Evolutionary conservation across 805 yeast genomes (phyloP).

Genomic region (Yarrowia divulgata): DNA sequence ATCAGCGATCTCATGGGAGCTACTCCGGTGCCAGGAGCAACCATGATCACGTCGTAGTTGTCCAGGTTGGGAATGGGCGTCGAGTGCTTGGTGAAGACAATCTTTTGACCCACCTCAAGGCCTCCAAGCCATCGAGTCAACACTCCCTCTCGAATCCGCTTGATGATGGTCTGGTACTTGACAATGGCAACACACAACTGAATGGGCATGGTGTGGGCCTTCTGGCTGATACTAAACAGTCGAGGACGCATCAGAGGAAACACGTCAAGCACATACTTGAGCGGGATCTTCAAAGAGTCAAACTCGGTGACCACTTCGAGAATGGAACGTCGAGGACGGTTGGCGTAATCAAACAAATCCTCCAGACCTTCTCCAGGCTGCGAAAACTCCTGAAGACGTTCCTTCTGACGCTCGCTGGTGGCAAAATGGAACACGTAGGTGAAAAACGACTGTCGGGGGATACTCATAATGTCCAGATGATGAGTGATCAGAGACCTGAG

Average conservation of each 20-base stretch:
- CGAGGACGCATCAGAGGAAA: constrained; percentile 84
- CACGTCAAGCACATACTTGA: constrained; percentile 75
- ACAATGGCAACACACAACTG: constrained; percentile 86
- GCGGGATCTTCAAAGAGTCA: constrained; percentile 74
- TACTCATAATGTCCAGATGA: constrained; percentile 81
- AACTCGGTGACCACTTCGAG: constrained; percentile 86
- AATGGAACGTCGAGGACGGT: constrained; percentile 87
- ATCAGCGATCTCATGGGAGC: constrained; percentile 89
- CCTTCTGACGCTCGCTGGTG: constrained; percentile 73
- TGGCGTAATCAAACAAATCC: constrained; percentile 88
- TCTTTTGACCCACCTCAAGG: constrained; percentile 57
- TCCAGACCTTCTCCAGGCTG: constrained; percentile 72
- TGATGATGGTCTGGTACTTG: constrained; percentile 80
- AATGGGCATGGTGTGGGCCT: constrained; percentile 31
- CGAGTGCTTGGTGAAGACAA: constrained; percentile 57
- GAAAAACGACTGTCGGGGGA: constrained; percentile 87
- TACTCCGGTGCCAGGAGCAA: constrained; percentile 95
- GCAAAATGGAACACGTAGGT: constrained; percentile 76
- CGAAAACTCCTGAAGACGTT: constrained; percentile 77
- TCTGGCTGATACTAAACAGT: constrained; percentile 82
- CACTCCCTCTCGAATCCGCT: constrained; percentile 77
- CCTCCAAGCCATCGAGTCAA: constrained; percentile 78
- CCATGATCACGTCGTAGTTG: constrained; percentile 57
- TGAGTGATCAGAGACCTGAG: constrained; percentile 73
- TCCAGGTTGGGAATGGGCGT: constrained; percentile 54